These are phyloP conservation scores for Fusarium equiseti DNA, from an alignment of 2,329 filamentous ascomycete species.

Conservation along the genomic window DNA sequence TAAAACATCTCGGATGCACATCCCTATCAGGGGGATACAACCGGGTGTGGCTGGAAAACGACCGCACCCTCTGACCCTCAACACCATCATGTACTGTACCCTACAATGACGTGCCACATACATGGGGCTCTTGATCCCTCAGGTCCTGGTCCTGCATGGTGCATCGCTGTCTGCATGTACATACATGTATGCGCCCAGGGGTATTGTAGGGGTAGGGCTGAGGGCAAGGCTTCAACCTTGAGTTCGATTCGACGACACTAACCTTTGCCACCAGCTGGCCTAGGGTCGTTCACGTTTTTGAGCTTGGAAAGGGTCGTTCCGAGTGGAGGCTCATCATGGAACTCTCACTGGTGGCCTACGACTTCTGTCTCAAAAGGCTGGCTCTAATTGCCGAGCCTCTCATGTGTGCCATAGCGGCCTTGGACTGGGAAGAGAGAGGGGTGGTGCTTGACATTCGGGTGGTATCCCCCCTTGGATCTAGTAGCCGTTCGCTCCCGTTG, in stretches of 20 bases:
- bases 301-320: conserved; percentile 44
- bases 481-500: conserved; percentile 48
- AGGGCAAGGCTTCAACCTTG: conserved; percentile 41
- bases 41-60: conserved; percentile 27
- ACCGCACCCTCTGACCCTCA: conserved; percentile 18
- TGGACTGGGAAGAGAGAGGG: conserved; percentile 24
- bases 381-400: conserved; percentile 42
- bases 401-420: conserved; percentile 29
- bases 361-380: conserved; percentile 35
- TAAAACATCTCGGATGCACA: conserved; percentile 30
- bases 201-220: conserved; percentile 43
- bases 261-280: conserved; percentile 47
- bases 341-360: conserved; percentile 36
- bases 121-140: conserved; percentile 31
- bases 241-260: conserved; percentile 38
- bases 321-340: conserved; percentile 40
- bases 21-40: conserved; percentile 24
- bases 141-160: conserved; percentile 26
- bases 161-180: conserved; percentile 28
- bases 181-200: conserved; percentile 35
- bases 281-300: conserved; percentile 41
- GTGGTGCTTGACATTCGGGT: conserved; percentile 33
- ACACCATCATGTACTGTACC: conserved; percentile 1
- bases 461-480: conserved; percentile 38
- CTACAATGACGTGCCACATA: conserved; percentile 41